phyloP scores from a whole-genome alignment of 495 filamentous ascomycete species.

The Antarctomyces pellizariae region DNA sequence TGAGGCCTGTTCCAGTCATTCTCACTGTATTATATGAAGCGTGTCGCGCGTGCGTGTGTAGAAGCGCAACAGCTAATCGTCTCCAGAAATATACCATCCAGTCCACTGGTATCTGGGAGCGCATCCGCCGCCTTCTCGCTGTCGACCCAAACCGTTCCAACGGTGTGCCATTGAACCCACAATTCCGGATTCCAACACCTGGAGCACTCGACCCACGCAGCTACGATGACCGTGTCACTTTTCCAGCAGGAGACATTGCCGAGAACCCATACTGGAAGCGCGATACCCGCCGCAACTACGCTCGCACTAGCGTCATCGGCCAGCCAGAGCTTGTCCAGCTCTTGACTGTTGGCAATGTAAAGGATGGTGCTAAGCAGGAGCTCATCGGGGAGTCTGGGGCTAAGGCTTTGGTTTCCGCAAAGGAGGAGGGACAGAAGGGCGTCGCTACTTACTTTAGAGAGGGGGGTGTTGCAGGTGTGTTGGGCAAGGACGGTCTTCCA shows the following conservation, averaged over 20 bases:
- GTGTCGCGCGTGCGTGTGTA: not conserved
- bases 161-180: conserved; percentile 78
- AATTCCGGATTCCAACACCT: conserved; percentile 75
- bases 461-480: conserved; percentile 35
- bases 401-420: conserved; percentile 60
- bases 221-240: conserved; percentile 78
- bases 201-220: conserved; percentile 47
- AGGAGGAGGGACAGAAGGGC: conserved; percentile 50
- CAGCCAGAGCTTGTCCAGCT: conserved; percentile 74
- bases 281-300: conserved; percentile 66
- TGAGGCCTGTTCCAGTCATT: not conserved
- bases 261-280: conserved; percentile 98
- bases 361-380: conserved; percentile 55
- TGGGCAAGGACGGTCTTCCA: conserved; percentile 55
- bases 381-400: conserved; percentile 63
- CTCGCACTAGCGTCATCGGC: conserved; percentile 52
- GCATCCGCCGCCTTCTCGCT: conserved; percentile 50
- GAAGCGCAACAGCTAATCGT: conserved; percentile 1
- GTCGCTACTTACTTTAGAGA: conserved; percentile 45
- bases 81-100: conserved; percentile 91
- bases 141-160: conserved; percentile 77
- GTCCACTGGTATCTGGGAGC: conserved; percentile 73
- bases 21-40: not conserved
- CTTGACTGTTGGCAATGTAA: conserved; percentile 54
- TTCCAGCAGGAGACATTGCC: conserved; percentile 84